Evolutionary conservation across 2,329 filamentous ascomycete genomes (phyloP), one percentile per base, ranked within the genome.

Genomic region (Nemania sp.): DNA sequence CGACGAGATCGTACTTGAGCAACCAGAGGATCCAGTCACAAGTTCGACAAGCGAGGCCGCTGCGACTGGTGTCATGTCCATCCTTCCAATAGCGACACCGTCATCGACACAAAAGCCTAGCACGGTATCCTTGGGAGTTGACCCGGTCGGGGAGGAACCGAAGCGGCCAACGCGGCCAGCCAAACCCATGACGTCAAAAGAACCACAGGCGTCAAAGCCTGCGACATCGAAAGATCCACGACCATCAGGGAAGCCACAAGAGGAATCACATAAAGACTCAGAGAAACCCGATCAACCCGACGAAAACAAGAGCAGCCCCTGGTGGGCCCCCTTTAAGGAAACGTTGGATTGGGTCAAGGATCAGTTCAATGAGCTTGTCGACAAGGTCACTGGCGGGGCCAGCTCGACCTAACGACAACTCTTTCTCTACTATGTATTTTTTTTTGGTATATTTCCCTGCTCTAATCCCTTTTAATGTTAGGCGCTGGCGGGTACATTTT

Each of bases 1-100:
- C 49, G 70, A 79, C 35, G 64, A 68, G 11, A 62, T 54, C 25
- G 64, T 57, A 10, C 49, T 69, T 11, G 69, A 71, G 42, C 64
- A 69, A 45, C 68, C 64, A 11, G 65, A 67, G 40, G 71, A 72
- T 40, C 69, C 69, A 3, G 67, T 67, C 1, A 53, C 65, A 9
- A 58, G 59, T 3, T 64, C 65, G 9, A 57, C 67, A 17, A 20
- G 42, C 13, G 54, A 63, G 46, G 57, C 47, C 9, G 10, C 32
- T 21, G 57, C 60, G 12, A 65, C 61, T 21, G 56, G 37, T 32
- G 49, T 61, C 34, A 67, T 59, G 52, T 69, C 69, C 25, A 64
- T 65, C 11, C 57, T 66, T 32, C 63, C 68, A 15, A 52, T 59
- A 21, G 18, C 57, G 21, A 68, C 66, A 12, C 51, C 29, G 11